These are phyloP conservation scores for Metschnikowia baotianmanensis DNA, from an alignment of 805 yeast species.

Conservation along the genomic window DNA sequence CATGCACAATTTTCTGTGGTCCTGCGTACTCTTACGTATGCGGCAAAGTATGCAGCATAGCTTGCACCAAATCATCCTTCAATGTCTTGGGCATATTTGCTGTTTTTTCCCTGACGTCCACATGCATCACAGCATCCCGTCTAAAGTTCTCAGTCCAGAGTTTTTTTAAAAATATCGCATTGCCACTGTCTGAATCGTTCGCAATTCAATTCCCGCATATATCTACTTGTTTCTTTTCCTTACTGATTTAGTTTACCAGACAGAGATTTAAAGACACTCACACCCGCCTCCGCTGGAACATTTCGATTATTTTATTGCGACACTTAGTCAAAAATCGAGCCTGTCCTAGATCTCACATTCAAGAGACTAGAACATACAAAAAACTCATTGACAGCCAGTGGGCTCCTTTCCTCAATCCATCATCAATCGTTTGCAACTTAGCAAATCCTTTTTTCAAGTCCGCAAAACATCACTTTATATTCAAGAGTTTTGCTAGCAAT, in stretches of 20 bases:
- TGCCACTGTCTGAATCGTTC: conserved; percentile 1
- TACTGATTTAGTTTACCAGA: background rate
- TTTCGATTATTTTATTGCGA: no score
- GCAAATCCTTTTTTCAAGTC: background rate
- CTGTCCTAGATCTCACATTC: no score
- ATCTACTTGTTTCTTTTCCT: background rate
- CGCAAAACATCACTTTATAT: background rate
- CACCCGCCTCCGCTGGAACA: no score
- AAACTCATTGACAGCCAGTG: no score
- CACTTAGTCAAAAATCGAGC: no score
- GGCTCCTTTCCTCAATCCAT: no score
- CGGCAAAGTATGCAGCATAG: conserved; percentile 7
- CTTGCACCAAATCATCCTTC: conserved; percentile 3
- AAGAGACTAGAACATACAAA: no score
- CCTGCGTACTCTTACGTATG: conserved; percentile 1
- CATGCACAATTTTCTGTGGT: background rate
- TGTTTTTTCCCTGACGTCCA: conserved; percentile 1
- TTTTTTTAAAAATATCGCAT: background rate
- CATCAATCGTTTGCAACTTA: no score
- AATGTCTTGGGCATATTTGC: conserved; percentile 6
- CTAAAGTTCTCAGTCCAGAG: background rate
- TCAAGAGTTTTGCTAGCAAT: background rate
- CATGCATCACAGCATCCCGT: conserved; percentile 6
- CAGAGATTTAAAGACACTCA: no score
- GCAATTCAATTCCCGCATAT: conserved; percentile 1